phyloP scores from a whole-genome alignment of 371 early-diverging fungal genomes.

The Rhizopus arrhizus region DNA sequence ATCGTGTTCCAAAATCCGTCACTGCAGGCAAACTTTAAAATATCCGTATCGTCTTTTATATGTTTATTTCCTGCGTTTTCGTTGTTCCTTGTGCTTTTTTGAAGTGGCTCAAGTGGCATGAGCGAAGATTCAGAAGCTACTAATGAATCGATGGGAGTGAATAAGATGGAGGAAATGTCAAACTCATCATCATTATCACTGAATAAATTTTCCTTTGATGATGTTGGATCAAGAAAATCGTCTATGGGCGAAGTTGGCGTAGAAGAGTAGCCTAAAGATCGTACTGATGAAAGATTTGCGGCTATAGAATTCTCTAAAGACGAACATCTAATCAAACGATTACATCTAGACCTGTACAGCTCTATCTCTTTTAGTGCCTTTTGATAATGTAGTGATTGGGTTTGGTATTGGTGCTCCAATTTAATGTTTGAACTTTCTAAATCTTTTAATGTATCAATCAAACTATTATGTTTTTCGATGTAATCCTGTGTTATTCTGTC shows the following conservation, averaged over 20 bases:
- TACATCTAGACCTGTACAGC: constrained; percentile 12
- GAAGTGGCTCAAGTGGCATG: too few relatives aligned
- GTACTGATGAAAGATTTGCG: not conserved
- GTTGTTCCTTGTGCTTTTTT: not conserved
- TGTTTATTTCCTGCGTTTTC: not conserved
- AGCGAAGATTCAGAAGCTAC: too few relatives aligned
- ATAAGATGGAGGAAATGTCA: not conserved
- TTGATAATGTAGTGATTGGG: constrained; percentile 19
- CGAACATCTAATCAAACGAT: constrained; percentile 9
- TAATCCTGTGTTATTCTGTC: constrained; percentile 8
- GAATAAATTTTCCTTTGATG: not conserved
- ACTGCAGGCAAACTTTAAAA: constrained; percentile 36
- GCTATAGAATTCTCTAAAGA: not conserved
- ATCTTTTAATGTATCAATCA: constrained; percentile 14
- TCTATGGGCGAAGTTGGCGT: not conserved
- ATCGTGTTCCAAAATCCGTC: constrained; percentile 51
- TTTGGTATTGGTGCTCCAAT: not conserved
- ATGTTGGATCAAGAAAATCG: not conserved
- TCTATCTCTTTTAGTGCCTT: constrained; percentile 13
- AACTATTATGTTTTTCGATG: constrained; percentile 17
- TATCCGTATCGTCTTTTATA: constrained; percentile 1
- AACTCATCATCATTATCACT: not conserved
- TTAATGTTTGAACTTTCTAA: constrained; percentile 10
- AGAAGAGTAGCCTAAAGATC: not conserved
- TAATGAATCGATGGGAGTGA: not conserved